Base-by-base conservation (phyloP, 1,139 yeast genomes). In the Geotrichum macrosporum region DNA sequence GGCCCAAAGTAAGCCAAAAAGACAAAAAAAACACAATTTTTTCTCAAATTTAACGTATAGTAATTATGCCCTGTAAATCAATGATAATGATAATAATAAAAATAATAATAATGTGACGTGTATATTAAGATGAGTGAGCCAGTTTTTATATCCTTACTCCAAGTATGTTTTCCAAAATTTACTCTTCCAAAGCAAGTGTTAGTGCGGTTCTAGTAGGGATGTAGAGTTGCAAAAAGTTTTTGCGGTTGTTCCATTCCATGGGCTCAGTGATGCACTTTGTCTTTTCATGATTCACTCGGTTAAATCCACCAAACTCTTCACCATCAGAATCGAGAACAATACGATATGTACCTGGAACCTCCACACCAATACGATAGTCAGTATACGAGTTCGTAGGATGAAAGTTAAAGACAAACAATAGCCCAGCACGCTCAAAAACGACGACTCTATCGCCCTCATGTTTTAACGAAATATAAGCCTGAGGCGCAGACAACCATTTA, bases 321-420 rank as follows among this genome's bases (percentile, higher is more conserved):
- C 74, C 74, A 61, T 92, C 98, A 2, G 94, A 74, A 60, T 84
- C 83, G 58, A 92, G 71, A 18, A 85, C 81, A 43, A 89, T 74
- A 56, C 74, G 75, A 64, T 89, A 92, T 39, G 71, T 72, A 13
- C 98, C 98, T 0, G 94, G 74, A 18, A 62, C 70, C 36, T 89
- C 89, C 20, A 87, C 88, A 10, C 98, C 98, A 43, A 92, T 73
- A 60, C 95, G 78, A 68, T 88, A 92, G 65, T 87, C 96, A 4
- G 87, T 74, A 66, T 73, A 89, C 2, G 95, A 85, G 50, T 85
- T 72, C 0, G 84, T 77, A 32, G 95, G 92, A 64, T 92, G 88
- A 72, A 92, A 85, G 66, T 92, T 92, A 72, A 88, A 88, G 35
- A 89, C 74, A 62, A 89, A 92, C 46, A 92, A 62, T 27, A 86